A percentile compares a stretch with the other conserved stretches of the same genome.
Conservation (phyloP, 345 rosid species). For the Gossypium australe region DNA sequence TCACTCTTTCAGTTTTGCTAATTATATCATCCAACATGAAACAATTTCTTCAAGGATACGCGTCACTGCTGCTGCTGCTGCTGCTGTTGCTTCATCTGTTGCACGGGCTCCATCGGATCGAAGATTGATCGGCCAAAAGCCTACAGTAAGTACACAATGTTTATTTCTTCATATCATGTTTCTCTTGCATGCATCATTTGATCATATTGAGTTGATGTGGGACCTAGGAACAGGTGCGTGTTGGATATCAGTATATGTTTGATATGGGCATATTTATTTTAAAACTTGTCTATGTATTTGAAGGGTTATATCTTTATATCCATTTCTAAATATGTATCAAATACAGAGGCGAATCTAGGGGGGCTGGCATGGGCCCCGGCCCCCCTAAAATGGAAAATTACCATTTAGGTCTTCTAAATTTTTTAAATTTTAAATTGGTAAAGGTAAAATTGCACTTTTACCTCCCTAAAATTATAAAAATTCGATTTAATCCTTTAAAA, state of each 20-base stretch:
- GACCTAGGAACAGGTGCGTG: not conserved
- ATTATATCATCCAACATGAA: not conserved
- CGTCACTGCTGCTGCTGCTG: constrained; percentile 67
- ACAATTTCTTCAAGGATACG: constrained; percentile 40
- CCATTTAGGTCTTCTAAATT: no score
- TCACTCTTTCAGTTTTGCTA: not conserved
- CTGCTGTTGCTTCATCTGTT: constrained; percentile 44
- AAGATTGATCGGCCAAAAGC: constrained; percentile 30
- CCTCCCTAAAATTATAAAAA: no score
- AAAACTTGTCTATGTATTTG: not conserved
- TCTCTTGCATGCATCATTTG: not conserved
- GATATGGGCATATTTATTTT: no score
- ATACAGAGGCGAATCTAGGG: no score
- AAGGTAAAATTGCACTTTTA: no score
- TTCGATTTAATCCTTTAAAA: no score
- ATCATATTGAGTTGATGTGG: not conserved
- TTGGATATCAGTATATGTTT: not conserved
- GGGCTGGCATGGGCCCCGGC: no score
- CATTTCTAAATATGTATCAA: not conserved
- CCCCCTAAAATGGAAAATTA: no score
- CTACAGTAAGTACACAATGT: constrained; percentile 27
- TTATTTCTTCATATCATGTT: not conserved
- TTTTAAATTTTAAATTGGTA: no score
- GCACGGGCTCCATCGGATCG: constrained; percentile 42
- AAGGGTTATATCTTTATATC: not conserved